Percentiles rank a stretch among this genome's conserved stretches.
phyloP scores from a whole-genome alignment of 225 moss, liverwort and hornwort genomes.

The Climacium dendroides region DNA sequence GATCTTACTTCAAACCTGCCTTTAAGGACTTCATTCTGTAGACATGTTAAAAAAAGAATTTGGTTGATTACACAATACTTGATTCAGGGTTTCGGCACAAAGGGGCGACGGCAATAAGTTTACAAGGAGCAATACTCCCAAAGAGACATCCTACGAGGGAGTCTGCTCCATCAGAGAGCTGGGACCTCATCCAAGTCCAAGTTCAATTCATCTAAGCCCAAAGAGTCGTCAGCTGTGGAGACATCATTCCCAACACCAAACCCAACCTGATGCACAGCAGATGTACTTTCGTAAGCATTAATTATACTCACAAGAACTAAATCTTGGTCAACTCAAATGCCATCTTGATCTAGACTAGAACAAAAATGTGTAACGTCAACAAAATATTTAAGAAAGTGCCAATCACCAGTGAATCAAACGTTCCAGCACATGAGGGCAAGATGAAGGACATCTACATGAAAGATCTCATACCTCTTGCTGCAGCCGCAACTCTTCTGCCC shows the following conservation, averaged over 20 bases:
- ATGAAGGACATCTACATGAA: background rate
- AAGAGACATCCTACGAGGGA: background rate
- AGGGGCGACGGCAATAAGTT: background rate
- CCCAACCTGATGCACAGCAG: slow-evolving; percentile 34
- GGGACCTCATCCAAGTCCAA: slow-evolving; percentile 63
- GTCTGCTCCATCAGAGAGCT: slow-evolving; percentile 24
- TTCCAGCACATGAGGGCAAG: background rate
- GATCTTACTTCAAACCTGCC: background rate
- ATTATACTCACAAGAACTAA: background rate
- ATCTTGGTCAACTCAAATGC: background rate
- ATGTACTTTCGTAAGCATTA: background rate
- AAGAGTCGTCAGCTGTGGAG: slow-evolving; percentile 41
- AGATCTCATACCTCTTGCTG: slow-evolving; percentile 50
- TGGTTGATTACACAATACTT: background rate
- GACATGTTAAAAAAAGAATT: background rate
- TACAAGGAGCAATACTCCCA: background rate
- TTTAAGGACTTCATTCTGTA: background rate
- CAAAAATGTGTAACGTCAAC: background rate
- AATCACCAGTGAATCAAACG: background rate
- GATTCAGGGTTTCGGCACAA: background rate
- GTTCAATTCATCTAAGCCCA: slow-evolving; percentile 75
- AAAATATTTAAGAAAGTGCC: background rate
- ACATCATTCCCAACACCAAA: slow-evolving; percentile 48
- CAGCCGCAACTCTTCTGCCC: slow-evolving; percentile 85
- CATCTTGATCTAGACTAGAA: background rate